These are phyloP conservation scores for Schizosaccharomyces versatilis DNA, from an alignment of 1,139 yeast species.

Conservation along the genomic window DNA sequence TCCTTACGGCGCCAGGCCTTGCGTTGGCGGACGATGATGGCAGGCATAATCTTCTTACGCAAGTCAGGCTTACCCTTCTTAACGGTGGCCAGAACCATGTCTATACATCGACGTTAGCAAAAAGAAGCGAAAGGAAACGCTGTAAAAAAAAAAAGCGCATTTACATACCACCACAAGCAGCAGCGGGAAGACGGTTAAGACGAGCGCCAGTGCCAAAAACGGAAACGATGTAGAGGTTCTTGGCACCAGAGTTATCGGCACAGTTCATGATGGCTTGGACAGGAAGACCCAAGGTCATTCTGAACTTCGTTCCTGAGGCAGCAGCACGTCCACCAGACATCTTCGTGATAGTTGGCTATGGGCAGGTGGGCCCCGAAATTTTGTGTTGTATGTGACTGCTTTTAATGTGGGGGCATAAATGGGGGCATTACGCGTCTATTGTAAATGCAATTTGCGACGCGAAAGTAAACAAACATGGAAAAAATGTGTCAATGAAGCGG, in stretches of 20 bases:
- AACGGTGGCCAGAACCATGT: constrained; percentile 50
- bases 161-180: constrained; percentile 99
- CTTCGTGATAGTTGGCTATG: background rate
- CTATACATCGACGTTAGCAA: background rate
- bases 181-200: constrained; percentile 99
- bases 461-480: background rate
- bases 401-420: background rate
- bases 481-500: background rate
- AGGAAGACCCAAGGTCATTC: constrained; percentile 99
- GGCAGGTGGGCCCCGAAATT: background rate
- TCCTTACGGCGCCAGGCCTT: constrained; percentile 99
- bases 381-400: constrained; percentile 1
- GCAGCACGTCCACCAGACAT: constrained; percentile 21
- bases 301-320: constrained; percentile 99
- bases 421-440: background rate
- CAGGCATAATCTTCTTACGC: constrained; percentile 99
- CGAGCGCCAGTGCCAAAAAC: constrained; percentile 99
- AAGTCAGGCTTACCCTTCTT: constrained; percentile 99
- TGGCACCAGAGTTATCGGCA: constrained; percentile 99
- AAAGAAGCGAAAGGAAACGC: background rate
- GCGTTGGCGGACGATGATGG: constrained; percentile 96
- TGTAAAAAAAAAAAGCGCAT: constrained; percentile 17
- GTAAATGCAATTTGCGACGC: background rate
- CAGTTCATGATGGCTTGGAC: constrained; percentile 99
- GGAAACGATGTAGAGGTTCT: constrained; percentile 91